phyloP scores from a whole-genome alignment of 495 filamentous ascomycete genomes.

The Lineolata rhizophorae region DNA sequence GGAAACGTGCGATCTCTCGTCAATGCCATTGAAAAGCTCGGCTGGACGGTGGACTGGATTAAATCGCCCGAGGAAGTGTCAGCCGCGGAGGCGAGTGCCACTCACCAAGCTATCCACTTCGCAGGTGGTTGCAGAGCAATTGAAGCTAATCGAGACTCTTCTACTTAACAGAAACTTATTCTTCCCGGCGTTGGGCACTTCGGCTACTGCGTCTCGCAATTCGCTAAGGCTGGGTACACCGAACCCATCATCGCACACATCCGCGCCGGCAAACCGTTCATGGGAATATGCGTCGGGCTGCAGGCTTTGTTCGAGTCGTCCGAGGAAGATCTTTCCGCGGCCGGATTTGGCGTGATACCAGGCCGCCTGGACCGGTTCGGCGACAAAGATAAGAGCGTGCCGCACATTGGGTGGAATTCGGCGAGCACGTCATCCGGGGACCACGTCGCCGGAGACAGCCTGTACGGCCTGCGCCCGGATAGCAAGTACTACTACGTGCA shows the following conservation, averaged over 20 bases:
- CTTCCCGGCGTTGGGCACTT: constrained; percentile 94
- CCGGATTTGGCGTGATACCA: constrained; percentile 56
- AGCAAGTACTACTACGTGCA: constrained; percentile 99
- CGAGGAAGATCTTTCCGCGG: constrained; percentile 43
- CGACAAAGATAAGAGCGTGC: constrained; percentile 61
- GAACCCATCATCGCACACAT: constrained; percentile 64
- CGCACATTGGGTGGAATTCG: constrained; percentile 96
- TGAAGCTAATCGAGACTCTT: not conserved
- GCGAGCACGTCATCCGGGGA: constrained; percentile 33
- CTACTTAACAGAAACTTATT: constrained; percentile 48
- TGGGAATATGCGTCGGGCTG: constrained; percentile 91
- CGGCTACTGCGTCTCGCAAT: constrained; percentile 76
- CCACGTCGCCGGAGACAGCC: constrained; percentile 22
- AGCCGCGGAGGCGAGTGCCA: constrained; percentile 48
- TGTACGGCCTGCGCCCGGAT: constrained; percentile 53
- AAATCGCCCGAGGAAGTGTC: constrained; percentile 60
- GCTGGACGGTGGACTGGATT: constrained; percentile 87
- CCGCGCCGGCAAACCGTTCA: constrained; percentile 74
- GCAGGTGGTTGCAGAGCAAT: too few relatives aligned
- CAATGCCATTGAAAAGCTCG: constrained; percentile 89
- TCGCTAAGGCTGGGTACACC: constrained; percentile 57
- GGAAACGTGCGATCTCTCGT: constrained; percentile 89
- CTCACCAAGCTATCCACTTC: not conserved
- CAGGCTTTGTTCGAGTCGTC: constrained; percentile 80
- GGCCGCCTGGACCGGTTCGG: constrained; percentile 54